Evolutionary conservation across 1,284 basidiomycete genomes (phyloP).

Genomic region (Sporisorium sorghi): DNA sequence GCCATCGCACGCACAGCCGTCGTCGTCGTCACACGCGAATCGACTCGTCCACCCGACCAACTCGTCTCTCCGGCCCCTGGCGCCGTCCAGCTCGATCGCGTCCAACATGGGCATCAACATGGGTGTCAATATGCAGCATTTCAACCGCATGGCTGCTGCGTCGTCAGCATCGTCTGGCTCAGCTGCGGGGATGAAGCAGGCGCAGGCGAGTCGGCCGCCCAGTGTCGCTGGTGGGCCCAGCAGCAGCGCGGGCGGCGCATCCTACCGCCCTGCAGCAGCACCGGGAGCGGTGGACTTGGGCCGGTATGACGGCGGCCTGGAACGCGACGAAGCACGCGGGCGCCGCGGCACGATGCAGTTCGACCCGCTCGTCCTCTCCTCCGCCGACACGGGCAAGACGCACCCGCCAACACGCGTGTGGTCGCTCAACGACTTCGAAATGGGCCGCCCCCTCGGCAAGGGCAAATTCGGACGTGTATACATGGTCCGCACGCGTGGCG

Average conservation of each 20-base stretch:
- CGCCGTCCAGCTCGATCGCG: slow-evolving; percentile 42
- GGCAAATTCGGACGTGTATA: slow-evolving; percentile 99
- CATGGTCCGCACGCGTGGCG: slow-evolving; percentile 88
- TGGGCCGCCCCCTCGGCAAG: slow-evolving; percentile 94
- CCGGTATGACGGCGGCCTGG: slow-evolving; percentile 68
- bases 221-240: slow-evolving; percentile 21
- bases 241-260: slow-evolving; percentile 4
- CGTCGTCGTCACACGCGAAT: slow-evolving; percentile 7
- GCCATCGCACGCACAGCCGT: slow-evolving; percentile 20
- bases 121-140: slow-evolving; percentile 53
- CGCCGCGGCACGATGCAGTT: slow-evolving; percentile 51
- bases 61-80: slow-evolving; percentile 26
- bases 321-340: slow-evolving; percentile 67
- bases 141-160: slow-evolving; percentile 45
- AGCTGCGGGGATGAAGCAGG: slow-evolving; percentile 20
- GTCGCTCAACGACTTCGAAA: slow-evolving; percentile 87
- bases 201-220: slow-evolving; percentile 41
- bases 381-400: slow-evolving; percentile 24
- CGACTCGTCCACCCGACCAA: slow-evolving; percentile 18
- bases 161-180: slow-evolving; percentile 28
- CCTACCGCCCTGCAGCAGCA: slow-evolving; percentile 17
- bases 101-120: slow-evolving; percentile 48
- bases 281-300: slow-evolving; percentile 60
- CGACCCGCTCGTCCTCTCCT: slow-evolving; percentile 39
- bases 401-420: slow-evolving; percentile 73